Evolutionary conservation across 2,329 filamentous ascomycete species (phyloP).

Genomic region (Iodosphaeria phyllophila): DNA sequence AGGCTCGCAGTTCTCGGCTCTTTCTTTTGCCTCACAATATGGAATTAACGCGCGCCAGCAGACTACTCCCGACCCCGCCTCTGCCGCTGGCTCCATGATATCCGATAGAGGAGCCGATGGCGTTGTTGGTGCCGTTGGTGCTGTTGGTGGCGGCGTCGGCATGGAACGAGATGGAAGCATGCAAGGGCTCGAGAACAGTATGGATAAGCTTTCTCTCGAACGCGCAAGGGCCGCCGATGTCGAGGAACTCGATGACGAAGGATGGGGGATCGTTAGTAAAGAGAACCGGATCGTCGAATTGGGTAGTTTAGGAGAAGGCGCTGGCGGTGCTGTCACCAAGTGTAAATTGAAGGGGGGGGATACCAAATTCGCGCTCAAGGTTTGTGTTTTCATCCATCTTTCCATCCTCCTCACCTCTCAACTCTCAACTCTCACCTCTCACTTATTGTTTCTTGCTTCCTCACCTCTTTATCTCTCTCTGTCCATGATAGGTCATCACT

Average conservation of each 20-base stretch:
- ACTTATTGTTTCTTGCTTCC: constrained; percentile 3
- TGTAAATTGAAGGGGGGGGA: constrained; percentile 81
- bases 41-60: constrained; percentile 47
- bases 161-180: constrained; percentile 76
- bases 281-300: constrained; percentile 77
- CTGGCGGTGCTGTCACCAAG: constrained; percentile 84
- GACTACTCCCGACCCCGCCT: constrained; percentile 67
- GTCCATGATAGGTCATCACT: too few relatives aligned
- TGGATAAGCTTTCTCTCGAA: constrained; percentile 68
- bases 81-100: constrained; percentile 70
- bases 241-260: constrained; percentile 85
- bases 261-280: constrained; percentile 82
- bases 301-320: constrained; percentile 82
- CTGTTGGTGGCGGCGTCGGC: too few relatives aligned
- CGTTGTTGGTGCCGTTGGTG: too few relatives aligned
- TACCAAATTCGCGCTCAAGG: constrained; percentile 91
- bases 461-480: constrained; percentile 24
- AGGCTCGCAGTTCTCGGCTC: constrained; percentile 67
- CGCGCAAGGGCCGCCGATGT: constrained; percentile 74
- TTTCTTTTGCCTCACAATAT: constrained; percentile 62
- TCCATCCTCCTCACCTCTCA: too few relatives aligned
- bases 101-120: constrained; percentile 63
- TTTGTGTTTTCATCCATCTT: constrained; percentile 22
- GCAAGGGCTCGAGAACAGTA: constrained; percentile 49
- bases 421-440: too few relatives aligned